Evolutionary conservation across 805 yeast genomes (phyloP), one percentile per base, ranked within the genome.

Genomic region (Debaryomyces castellii): DNA sequence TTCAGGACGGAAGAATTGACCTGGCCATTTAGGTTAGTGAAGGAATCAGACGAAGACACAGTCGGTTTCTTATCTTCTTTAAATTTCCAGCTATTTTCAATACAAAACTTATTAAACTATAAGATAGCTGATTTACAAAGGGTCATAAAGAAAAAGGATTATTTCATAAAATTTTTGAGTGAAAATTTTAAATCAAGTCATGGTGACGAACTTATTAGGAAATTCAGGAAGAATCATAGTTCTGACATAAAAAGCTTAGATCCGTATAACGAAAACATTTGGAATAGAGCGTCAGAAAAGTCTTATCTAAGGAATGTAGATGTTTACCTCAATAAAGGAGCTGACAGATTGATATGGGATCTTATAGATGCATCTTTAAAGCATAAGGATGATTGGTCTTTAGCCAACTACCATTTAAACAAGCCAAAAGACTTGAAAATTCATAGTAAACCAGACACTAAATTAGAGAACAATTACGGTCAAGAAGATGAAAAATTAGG

Each of bases 111-210:
- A 35, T 1, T 60, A n/a, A 32, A 39, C 21, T 46, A 49, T 32
- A 55, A 62, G 44, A 44, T 59, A 8, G 41, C 45, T 3, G 48
- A 51, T 16, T 49, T 71, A 39, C 54, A 62, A 30, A 47, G 46
- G 62, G 63, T 39, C 43, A 50, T 25, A 55, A 49, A 37, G 2
- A 50, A 47, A 5, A 67, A 66, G 44, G 76, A 70, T 44, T 54
- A 58, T 22, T 71, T 66, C 48, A 59, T 53, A 39, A 52, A 51
- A 46, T 71, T 64, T 35, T 52, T 70, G 33, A 51, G 58, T 22
- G 71, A 66, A 38, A 71, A 69, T 50, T 67, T 66, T 49, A 63
- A 56, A 44, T 57, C 62, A 3, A 53, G 64, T 33, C 66, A 67
- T 44, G 74, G 74, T 2, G 51, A 57, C 4, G 73, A 68, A 35